Evolutionary conservation across 345 rosid genomes (phyloP).

Genomic region (Clausena lansium): DNA sequence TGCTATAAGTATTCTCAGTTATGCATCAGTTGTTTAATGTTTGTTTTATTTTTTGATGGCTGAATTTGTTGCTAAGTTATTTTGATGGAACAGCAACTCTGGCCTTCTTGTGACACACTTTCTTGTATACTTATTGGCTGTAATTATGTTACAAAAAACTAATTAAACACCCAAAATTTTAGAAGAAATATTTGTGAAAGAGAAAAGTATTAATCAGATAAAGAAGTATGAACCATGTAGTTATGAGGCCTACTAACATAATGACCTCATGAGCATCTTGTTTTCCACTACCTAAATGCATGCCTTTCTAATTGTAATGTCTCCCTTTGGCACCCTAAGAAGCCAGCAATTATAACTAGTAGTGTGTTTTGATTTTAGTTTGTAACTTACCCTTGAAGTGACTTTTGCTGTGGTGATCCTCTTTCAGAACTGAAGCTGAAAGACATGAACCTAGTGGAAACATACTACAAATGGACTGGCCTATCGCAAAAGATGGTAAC

Average conservation of each 20-base stretch:
- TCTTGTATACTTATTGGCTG: not conserved
- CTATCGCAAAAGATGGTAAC: conserved; percentile 71
- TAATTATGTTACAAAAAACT: not conserved
- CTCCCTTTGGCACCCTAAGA: not conserved
- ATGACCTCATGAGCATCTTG: not conserved
- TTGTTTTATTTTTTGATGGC: not conserved
- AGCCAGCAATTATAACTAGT: not conserved
- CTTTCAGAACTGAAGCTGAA: conserved; percentile 74
- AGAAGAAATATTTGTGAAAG: not conserved
- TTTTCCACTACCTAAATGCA: not conserved
- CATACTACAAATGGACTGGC: conserved; percentile 56
- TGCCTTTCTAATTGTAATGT: not conserved
- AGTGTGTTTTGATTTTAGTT: not conserved
- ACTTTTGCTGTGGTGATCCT: conserved; percentile 15
- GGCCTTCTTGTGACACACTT: not conserved
- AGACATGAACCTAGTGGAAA: conserved; percentile 58
- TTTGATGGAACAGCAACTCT: not conserved
- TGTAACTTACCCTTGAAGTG: not conserved
- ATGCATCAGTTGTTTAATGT: not conserved
- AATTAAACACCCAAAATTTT: not conserved
- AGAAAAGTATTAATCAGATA: not conserved
- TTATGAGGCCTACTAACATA: not conserved
- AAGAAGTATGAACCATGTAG: not conserved
- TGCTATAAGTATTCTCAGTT: not conserved
- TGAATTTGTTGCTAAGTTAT: not conserved